A percentile compares a stretch with the other conserved stretches of the same genome.
These are phyloP conservation scores for Lunasporangiospora selenospora DNA, from an alignment of 192 early-diverging fungal genomes.

Conservation along the genomic window DNA sequence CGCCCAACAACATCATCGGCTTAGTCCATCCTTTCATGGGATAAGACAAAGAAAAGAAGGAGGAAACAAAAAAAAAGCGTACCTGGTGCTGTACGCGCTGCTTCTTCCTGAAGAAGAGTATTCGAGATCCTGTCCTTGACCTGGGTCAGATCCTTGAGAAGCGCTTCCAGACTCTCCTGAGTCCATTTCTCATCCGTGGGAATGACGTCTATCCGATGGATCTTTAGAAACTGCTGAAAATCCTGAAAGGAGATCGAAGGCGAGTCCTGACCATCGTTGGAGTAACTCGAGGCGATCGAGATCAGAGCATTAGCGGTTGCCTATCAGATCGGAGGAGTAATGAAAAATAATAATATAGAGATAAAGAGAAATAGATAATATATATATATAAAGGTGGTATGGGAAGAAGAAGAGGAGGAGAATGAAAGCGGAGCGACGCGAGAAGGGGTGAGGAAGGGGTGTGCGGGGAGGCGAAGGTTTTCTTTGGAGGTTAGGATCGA, in stretches of 20 bases:
- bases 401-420: not conserved
- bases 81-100: slow-evolving; percentile 1
- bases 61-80: no score
- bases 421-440: not conserved
- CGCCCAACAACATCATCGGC: no score
- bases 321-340: slow-evolving; percentile 1
- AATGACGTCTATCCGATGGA: slow-evolving; percentile 47
- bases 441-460: no score
- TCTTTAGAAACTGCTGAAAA: slow-evolving; percentile 45
- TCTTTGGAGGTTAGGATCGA: no score
- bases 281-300: slow-evolving; percentile 33
- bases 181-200: slow-evolving; percentile 38
- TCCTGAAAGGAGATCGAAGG: slow-evolving; percentile 47
- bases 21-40: no score
- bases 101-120: slow-evolving; percentile 28
- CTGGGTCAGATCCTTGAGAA: slow-evolving; percentile 35
- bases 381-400: no score
- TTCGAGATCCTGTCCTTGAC: slow-evolving; percentile 26
- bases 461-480: no score
- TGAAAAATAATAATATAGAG: not conserved
- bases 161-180: slow-evolving; percentile 27
- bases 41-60: no score
- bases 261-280: slow-evolving; percentile 28
- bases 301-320: slow-evolving; percentile 38
- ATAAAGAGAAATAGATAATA: not conserved